Conservation (phyloP, 768 basidiomycete genomes). For the Suillus paluster region DNA sequence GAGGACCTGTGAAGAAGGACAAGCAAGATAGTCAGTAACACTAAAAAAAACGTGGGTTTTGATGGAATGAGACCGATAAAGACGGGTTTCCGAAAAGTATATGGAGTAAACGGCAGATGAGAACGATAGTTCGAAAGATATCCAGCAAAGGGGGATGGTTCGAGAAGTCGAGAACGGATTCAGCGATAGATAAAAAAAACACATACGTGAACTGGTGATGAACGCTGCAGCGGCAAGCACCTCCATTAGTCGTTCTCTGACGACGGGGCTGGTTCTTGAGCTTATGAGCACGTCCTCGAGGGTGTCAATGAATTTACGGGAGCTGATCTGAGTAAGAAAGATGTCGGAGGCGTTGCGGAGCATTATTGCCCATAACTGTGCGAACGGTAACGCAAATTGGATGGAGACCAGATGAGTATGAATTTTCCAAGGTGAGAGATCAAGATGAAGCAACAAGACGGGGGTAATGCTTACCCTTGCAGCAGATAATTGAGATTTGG, state of each 20-base stretch:
- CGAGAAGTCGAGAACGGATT: background rate
- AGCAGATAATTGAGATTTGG: slow-evolving; percentile 74
- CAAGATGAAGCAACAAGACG: background rate
- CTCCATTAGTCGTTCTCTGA: slow-evolving; percentile 78
- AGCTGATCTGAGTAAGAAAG: slow-evolving; percentile 71
- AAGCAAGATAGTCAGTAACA: background rate
- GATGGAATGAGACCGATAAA: background rate
- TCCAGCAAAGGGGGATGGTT: background rate
- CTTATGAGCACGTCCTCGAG: slow-evolving; percentile 74
- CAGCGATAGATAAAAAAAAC: background rate
- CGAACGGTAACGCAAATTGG: slow-evolving; percentile 3
- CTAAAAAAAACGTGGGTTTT: background rate
- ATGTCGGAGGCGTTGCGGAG: slow-evolving; percentile 76
- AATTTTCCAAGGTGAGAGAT: background rate
- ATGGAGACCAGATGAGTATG: background rate
- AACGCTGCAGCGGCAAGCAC: slow-evolving; percentile 84
- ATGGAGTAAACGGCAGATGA: background rate
- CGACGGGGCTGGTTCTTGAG: slow-evolving; percentile 73
- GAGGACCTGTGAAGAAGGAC: background rate
- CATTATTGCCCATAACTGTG: slow-evolving; percentile 89
- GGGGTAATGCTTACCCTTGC: slow-evolving; percentile 57
- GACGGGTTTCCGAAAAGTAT: background rate
- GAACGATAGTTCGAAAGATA: background rate
- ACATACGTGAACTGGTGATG: slow-evolving; percentile 34
- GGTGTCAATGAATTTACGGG: slow-evolving; percentile 79